Percentiles rank a stretch among this genome's conserved stretches.
These are phyloP conservation scores for Miscanthus lutarioriparius DNA, from an alignment of 176 grass and related monocot species.

Conservation along the genomic window DNA sequence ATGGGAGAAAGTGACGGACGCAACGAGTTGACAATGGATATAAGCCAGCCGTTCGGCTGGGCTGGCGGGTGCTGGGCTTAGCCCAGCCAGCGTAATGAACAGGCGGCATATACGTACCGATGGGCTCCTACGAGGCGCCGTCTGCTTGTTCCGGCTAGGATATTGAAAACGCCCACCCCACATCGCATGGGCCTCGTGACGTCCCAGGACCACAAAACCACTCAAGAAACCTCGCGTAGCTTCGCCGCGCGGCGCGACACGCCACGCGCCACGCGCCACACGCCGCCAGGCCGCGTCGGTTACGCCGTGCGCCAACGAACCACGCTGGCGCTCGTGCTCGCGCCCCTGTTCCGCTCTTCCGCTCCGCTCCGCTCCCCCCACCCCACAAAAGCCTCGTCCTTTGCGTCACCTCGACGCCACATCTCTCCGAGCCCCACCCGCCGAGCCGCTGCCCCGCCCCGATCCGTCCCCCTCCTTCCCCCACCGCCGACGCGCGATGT, in stretches of 20 bases:
- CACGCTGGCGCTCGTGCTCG: background rate
- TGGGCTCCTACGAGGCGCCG: no score
- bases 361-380: background rate
- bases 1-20: no score
- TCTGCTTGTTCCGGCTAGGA: background rate
- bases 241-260: background rate
- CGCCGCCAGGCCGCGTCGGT: background rate
- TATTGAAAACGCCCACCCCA: background rate
- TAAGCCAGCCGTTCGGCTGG: no score
- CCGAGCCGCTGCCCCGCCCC: background rate
- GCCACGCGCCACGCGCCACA: no score
- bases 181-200: background rate
- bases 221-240: background rate
- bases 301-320: background rate
- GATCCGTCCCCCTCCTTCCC: background rate
- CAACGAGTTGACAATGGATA: no score
- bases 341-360: background rate
- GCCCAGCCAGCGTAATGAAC: no score
- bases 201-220: background rate
- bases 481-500: background rate
- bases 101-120: no score
- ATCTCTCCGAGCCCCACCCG: background rate
- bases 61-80: no score
- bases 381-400: background rate
- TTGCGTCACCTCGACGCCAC: slow-evolving; percentile 32